Evolutionary conservation across 306 rosid species (phyloP).

Genomic region (Acmispon strigosus): DNA sequence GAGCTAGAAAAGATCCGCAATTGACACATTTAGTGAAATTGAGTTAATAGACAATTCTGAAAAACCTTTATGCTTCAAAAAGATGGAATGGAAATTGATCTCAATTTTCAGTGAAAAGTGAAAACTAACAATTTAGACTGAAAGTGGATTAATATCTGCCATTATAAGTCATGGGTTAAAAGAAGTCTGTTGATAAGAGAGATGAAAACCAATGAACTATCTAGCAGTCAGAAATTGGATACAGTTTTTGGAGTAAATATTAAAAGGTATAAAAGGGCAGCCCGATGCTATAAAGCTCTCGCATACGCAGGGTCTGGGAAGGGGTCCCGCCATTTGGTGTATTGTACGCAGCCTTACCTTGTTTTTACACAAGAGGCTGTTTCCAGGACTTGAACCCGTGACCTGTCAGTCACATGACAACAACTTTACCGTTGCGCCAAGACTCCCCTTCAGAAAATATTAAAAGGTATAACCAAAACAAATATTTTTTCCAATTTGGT

Average conservation of each 20-base stretch:
- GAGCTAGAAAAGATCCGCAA: background rate
- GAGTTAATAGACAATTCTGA: background rate
- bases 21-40: background rate
- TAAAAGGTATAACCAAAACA: background rate
- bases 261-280: too few species aligned
- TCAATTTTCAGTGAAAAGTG: background rate
- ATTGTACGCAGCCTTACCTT: too few species aligned
- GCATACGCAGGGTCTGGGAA: too few species aligned
- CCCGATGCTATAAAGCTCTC: too few species aligned
- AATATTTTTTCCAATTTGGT: background rate
- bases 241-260: background rate
- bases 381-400: too few species aligned
- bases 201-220: background rate
- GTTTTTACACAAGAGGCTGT: too few species aligned
- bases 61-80: too few species aligned
- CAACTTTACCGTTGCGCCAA: too few species aligned
- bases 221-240: background rate
- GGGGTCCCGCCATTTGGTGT: too few species aligned
- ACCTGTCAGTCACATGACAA: too few species aligned
- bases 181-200: background rate
- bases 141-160: background rate
- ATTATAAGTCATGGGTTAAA: background rate
- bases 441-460: too few species aligned
- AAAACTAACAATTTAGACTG: background rate
- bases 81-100: background rate